Conservation (phyloP, 1,284 basidiomycete genomes). For the Fereydounia khargensis region DNA sequence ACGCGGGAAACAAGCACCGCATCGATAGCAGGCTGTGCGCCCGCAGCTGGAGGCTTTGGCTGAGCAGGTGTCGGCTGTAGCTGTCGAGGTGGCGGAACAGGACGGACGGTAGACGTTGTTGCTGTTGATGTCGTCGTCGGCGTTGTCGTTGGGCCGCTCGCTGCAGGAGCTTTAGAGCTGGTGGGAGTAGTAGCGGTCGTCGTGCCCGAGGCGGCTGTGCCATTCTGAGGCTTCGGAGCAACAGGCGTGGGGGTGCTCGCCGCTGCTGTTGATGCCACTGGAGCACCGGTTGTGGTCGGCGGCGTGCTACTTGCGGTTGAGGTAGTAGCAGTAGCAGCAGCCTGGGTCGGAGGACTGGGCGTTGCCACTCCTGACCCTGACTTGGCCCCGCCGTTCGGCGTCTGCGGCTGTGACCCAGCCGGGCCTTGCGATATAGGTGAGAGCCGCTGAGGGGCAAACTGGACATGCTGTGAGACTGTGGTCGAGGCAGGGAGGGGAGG, state of each 20-base stretch:
- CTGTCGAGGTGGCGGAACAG: background rate
- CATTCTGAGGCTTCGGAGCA: background rate
- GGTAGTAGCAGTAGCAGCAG: background rate
- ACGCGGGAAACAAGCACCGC: conserved; percentile 39
- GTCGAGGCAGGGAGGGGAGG: conserved; percentile 11
- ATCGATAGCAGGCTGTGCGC: conserved; percentile 35
- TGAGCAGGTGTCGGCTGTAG: conserved; percentile 1
- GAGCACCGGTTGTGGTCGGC: background rate
- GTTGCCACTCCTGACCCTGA: no score
- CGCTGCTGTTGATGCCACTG: background rate
- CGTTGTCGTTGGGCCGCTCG: background rate
- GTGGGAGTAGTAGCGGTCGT: no score
- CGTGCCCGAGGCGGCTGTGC: no score
- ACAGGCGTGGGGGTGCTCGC: no score
- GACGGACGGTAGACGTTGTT: background rate
- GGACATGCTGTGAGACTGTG: conserved; percentile 4
- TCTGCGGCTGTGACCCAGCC: no score
- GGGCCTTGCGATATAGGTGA: background rate
- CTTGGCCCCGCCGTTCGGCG: no score
- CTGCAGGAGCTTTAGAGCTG: no score
- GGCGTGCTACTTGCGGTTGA: background rate
- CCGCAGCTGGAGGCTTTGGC: conserved; percentile 17
- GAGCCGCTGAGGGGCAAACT: background rate
- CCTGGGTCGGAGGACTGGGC: background rate
- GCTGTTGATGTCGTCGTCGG: background rate